Evolutionary conservation across 202 grass and related monocot species (phyloP), one percentile per base, ranked within the genome.

Genomic region (Hordeum pubiflorum): DNA sequence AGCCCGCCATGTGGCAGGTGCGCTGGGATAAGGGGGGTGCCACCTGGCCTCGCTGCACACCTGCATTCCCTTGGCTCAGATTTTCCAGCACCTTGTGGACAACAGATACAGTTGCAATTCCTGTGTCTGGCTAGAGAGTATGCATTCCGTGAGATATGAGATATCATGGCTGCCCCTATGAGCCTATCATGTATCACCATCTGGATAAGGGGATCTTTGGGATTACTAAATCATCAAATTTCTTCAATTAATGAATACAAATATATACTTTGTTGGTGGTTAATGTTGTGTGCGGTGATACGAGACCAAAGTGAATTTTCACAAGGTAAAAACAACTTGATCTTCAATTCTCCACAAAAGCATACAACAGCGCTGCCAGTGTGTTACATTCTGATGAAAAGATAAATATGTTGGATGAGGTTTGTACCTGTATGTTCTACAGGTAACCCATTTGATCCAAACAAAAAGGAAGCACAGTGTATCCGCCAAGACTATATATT

Each of bases 1-100:
- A 77, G 72, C 4, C 18, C 60, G 88, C 87, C 93, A 82, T 63
- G 83, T 97, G 86, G 86, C 81, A 17, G 67, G 70, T 22, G 38
- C 18, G 48, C 60, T 74, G 73, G 79, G 93, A 93, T 93, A 92
- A 96, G 87, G 85, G 63, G 50, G 26, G 4, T 50, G 44, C 44
- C 44, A 50, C 44, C 44, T 50, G 44, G 44, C 79, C 18, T 72
- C 54, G 67, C 67, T 70, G 21, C 31, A 32, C 4, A 40, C 37
- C 22, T 68, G 20, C 67, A 37, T 14, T 73, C 43, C 59, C 58
- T 74, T 74, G 70, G 40, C 58, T 37, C 27, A 63, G 20, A 27
- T 81, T 62, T 72, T 48, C 33, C 55, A 17, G 39, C 23, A 40
- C 39, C 29, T 72, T 74, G 69, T 74, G 58, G 80, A 82, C 39